Base-by-base conservation (phyloP, 169 alveolate genomes). In the Plasmodium gallinaceum region DNA sequence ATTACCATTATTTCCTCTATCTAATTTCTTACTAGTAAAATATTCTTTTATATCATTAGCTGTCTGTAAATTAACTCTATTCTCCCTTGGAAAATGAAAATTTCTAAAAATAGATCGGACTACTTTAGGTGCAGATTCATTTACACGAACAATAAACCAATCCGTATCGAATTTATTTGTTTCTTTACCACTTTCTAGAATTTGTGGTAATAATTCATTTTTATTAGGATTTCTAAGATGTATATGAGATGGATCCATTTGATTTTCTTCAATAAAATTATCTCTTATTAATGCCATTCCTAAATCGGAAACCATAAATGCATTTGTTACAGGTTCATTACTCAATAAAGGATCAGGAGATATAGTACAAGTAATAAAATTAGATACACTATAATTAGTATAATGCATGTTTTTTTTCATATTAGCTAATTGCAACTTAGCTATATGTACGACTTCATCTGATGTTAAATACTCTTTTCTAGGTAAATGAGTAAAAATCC, bases 401-500 rank as follows among this genome's bases (percentile, higher is more conserved):
- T 92, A 96, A 48, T 96, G 98, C 4, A 45, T 74, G 9, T 65
- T 86, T 64, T 80, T 66, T 54, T 88, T 78, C 5, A 72, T 69
- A 52, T 92, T 74, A 14, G 48, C 70, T 39, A 86, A 75, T 74
- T 94, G 96, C 37, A 92, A 64, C 60, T 87, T 90, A 2, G 96
- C 96, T 70, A 94, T 73, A 46, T 93, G 80, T 18, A 95, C 70
- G n/a, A 98, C 95, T 90, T 98, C 99, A 57, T 97, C 90, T 46
- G 99, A 93, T 5, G 98, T 96, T 58, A 98, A 92, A 74, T 97
- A 96, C 65, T 97, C 97, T 64, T 98, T 99, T 85, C 98, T 96
- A 69, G 99, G 99, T 37, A 97, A 88, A 32, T 98, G 96, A 7
- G 99, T 98, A 91, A 97, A 98, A 68, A 98, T 97, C 97, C 98